These are phyloP conservation scores for Globisporangium lucens DNA, from an alignment of 352 stramenopile genomes.

Conservation along the genomic window DNA sequence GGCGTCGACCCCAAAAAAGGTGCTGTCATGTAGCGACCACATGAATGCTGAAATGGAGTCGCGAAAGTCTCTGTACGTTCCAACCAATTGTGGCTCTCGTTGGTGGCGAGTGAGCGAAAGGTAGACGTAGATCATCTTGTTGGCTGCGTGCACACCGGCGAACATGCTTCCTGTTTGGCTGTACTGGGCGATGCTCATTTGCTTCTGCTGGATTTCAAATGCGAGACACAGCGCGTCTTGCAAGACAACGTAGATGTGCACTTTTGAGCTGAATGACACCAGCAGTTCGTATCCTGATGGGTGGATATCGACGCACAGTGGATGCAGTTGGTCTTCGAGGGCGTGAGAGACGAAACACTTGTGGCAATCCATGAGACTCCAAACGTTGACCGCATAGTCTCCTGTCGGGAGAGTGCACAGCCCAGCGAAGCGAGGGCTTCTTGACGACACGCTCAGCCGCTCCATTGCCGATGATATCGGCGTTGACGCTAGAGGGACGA, in stretches of 20 bases:
- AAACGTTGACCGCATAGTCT: slow-evolving; percentile 52
- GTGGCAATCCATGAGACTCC: slow-evolving; percentile 53
- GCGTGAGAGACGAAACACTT: slow-evolving; percentile 56
- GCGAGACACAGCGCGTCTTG: slow-evolving; percentile 55
- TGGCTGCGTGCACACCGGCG: slow-evolving; percentile 32
- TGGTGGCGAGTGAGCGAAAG: slow-evolving; percentile 34
- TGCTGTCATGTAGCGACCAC: slow-evolving; percentile 51
- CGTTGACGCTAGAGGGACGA: slow-evolving; percentile 45
- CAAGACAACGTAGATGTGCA: slow-evolving; percentile 62
- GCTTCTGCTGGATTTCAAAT: slow-evolving; percentile 64
- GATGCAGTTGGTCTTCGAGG: slow-evolving; percentile 35
- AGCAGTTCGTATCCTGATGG: slow-evolving; percentile 51
- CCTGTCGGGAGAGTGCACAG: slow-evolving; percentile 37
- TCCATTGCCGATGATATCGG: slow-evolving; percentile 38
- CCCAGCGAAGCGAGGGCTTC: slow-evolving; percentile 45
- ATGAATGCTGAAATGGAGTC: slow-evolving; percentile 33
- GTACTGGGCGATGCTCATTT: slow-evolving; percentile 61
- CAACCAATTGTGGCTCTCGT: slow-evolving; percentile 50
- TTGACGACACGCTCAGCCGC: slow-evolving; percentile 38
- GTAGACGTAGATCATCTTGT: slow-evolving; percentile 54
- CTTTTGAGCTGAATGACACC: slow-evolving; percentile 44
- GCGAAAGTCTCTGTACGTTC: slow-evolving; percentile 40
- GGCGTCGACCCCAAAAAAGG: slow-evolving; percentile 40
- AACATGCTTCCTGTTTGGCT: slow-evolving; percentile 55
- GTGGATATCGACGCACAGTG: slow-evolving; percentile 55